phyloP scores from a whole-genome alignment of 2,329 filamentous ascomycete genomes.

The Cercospora janseana region DNA sequence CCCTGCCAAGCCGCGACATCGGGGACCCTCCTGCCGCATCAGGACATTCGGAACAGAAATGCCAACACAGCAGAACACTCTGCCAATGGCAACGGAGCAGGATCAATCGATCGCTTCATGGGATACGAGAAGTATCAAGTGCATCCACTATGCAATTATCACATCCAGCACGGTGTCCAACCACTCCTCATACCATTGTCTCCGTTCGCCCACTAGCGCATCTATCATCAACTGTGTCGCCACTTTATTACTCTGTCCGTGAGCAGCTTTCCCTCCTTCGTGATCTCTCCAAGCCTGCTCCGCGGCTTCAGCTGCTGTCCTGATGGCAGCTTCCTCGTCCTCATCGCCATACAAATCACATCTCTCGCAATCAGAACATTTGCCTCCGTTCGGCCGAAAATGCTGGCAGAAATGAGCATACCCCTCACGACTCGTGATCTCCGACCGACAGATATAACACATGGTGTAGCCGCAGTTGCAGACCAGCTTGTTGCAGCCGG shows the following conservation, averaged over 20 bases:
- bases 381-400: conserved; percentile 76
- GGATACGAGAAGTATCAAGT: too few relatives aligned
- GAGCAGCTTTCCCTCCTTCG: conserved; percentile 36
- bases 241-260: conserved; percentile 7
- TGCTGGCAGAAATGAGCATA: conserved; percentile 97
- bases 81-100: too few relatives aligned
- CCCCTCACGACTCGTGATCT: conserved; percentile 61
- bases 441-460: conserved; percentile 87
- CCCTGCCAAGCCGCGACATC: conserved; percentile 7
- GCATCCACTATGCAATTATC: conserved; percentile 18
- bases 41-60: too few relatives aligned
- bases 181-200: conserved; percentile 24
- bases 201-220: conserved; percentile 23
- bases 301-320: conserved; percentile 43
- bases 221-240: conserved; percentile 20
- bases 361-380: conserved; percentile 72
- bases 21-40: conserved; percentile 3
- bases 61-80: too few relatives aligned
- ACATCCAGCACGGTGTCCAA: conserved; percentile 24
- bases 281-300: conserved; percentile 48
- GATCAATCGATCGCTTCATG: too few relatives aligned
- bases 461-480: conserved; percentile 96
- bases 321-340: conserved; percentile 47
- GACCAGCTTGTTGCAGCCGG: conserved; percentile 94
- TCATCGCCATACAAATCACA: conserved; percentile 52